phyloP scores from a whole-genome alignment of 2,329 filamentous ascomycete species.

The Cordyceps tenuipes region DNA sequence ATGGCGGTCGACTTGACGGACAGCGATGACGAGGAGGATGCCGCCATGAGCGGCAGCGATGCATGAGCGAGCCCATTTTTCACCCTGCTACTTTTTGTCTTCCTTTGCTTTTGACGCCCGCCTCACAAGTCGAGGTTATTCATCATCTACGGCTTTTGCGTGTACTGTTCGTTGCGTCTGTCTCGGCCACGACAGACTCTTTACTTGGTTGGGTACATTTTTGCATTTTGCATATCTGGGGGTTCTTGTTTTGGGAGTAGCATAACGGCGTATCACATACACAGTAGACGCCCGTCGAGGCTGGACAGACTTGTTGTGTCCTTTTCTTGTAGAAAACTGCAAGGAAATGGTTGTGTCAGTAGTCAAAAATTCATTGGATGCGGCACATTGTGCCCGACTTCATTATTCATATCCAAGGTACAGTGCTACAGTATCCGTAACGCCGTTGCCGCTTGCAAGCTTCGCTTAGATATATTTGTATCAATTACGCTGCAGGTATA shows the following conservation, averaged over 20 bases:
- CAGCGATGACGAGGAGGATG: constrained; percentile 36
- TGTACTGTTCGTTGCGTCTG: neutral
- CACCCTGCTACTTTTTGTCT: neutral
- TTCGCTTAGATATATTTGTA: no score
- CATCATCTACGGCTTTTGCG: neutral
- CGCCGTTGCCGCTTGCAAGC: no score
- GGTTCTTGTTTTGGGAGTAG: neutral
- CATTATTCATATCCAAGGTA: neutral
- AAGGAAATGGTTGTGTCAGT: neutral
- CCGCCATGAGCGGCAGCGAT: constrained; percentile 27
- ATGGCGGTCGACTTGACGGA: constrained; percentile 36
- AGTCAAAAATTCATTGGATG: neutral
- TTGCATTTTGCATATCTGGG: constrained; percentile 6
- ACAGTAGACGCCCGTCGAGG: constrained; percentile 9
- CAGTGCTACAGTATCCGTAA: no score
- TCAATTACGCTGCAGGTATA: no score
- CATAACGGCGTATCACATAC: constrained; percentile 7
- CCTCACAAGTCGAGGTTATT: neutral
- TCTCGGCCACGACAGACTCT: neutral
- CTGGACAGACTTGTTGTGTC: neutral
- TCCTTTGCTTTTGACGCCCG: neutral
- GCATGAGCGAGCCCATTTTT: constrained; percentile 12
- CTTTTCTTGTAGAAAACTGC: neutral
- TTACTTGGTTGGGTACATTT: neutral
- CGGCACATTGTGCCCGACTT: neutral